A percentile compares a stretch with the other conserved stretches of the same genome.
These are phyloP conservation scores for Senna siamea DNA, from an alignment of 306 rosid species.

Conservation along the genomic window DNA sequence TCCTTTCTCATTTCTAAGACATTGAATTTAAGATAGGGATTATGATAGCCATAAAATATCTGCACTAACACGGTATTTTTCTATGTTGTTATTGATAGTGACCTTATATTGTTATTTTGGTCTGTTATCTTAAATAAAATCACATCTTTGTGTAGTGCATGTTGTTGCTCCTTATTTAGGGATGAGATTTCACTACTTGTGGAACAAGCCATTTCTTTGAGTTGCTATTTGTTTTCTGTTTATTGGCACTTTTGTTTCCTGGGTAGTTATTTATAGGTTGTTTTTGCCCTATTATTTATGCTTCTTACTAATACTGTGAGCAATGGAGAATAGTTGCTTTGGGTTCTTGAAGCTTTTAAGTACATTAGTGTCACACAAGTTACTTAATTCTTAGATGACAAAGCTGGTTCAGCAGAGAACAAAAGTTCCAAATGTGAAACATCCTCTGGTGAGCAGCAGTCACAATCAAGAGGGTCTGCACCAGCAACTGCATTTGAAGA, in stretches of 20 bases:
- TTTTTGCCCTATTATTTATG: neutral
- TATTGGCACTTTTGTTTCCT: conserved; percentile 3
- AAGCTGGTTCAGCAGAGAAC: conserved; percentile 59
- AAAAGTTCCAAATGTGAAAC: conserved; percentile 56
- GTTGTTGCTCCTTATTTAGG: neutral
- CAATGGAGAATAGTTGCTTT: conserved; percentile 16
- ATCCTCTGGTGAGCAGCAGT: conserved; percentile 53
- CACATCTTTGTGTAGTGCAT: neutral
- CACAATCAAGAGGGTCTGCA: conserved; percentile 53
- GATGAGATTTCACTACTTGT: neutral
- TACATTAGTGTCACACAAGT: conserved; percentile 30
- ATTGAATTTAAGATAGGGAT: too few relatives aligned
- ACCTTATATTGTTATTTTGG: too few relatives aligned
- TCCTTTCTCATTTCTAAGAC: too few relatives aligned
- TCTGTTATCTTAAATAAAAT: neutral
- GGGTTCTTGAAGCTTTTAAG: conserved; percentile 26
- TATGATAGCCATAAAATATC: too few relatives aligned
- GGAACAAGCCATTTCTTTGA: neutral
- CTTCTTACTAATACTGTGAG: neutral
- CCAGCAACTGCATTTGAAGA: conserved; percentile 53
- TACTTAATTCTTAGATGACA: conserved; percentile 57
- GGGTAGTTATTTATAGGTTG: conserved; percentile 8
- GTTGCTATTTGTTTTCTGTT: conserved; percentile 9
- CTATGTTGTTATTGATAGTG: neutral
- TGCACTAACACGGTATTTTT: too few relatives aligned